phyloP scores from a whole-genome alignment of 2,329 filamentous ascomycete species.

The Penicillium carneum region DNA sequence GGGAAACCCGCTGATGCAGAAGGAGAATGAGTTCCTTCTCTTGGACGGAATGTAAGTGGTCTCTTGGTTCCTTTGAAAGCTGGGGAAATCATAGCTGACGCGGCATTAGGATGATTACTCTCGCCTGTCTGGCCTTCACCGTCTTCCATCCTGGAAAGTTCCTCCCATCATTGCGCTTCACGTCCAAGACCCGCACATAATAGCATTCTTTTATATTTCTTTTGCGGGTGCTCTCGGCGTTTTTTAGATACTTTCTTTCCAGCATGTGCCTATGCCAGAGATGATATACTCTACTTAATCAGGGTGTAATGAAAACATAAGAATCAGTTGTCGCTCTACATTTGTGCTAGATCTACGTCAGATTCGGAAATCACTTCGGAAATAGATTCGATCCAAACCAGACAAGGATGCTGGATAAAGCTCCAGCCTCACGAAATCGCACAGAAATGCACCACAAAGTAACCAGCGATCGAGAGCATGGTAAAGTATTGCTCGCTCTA shows the following conservation, averaged over 20 bases:
- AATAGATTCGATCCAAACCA: neutral
- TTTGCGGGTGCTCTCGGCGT: neutral
- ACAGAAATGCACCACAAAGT: constrained; percentile 16
- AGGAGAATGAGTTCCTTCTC: constrained; percentile 57
- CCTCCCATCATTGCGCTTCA: constrained; percentile 47
- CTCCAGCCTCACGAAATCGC: constrained; percentile 22
- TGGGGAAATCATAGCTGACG: constrained; percentile 11
- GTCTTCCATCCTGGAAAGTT: constrained; percentile 56
- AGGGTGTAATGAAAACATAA: neutral
- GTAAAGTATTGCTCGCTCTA: constrained; percentile 25
- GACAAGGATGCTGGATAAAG: neutral
- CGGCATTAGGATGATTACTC: constrained; percentile 53
- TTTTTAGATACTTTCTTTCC: neutral
- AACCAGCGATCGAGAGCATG: constrained; percentile 12
- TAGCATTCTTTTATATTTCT: neutral
- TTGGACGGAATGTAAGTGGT: constrained; percentile 57
- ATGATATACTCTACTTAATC: neutral
- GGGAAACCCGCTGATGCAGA: constrained; percentile 57
- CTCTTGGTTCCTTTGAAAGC: neutral
- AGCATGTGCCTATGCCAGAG: neutral
- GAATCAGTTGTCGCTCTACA: neutral
- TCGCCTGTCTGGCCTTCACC: constrained; percentile 52
- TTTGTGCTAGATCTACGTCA: neutral
- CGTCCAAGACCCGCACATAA: constrained; percentile 33
- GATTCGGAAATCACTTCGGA: neutral